A percentile compares a stretch with the other conserved stretches of the same genome.
Evolutionary conservation across 2,329 filamentous ascomycete genomes (phyloP).

Genomic region (Fusarium sacchari): DNA sequence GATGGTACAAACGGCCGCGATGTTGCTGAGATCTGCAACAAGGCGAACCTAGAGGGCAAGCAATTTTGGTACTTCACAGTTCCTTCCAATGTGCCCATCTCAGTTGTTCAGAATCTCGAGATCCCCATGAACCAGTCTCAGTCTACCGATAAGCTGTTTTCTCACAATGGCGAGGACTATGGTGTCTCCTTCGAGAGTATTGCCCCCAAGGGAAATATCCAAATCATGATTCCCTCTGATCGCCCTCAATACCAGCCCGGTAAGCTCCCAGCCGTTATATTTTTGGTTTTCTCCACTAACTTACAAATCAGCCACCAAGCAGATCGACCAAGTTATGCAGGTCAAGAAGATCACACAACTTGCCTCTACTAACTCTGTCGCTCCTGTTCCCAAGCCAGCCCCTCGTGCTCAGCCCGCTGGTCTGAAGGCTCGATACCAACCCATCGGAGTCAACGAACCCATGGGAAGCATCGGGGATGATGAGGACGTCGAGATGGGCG

Average conservation of each 20-base stretch:
- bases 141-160: constrained; percentile 65
- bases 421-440: constrained; percentile 73
- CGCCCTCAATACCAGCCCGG: constrained; percentile 64
- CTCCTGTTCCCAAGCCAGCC: constrained; percentile 59
- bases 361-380: constrained; percentile 52
- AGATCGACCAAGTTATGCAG: constrained; percentile 70
- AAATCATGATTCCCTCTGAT: constrained; percentile 69
- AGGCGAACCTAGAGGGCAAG: constrained; percentile 71
- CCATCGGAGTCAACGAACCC: constrained; percentile 64
- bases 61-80: constrained; percentile 85
- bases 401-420: constrained; percentile 74
- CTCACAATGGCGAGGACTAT: constrained; percentile 72
- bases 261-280: constrained; percentile 50
- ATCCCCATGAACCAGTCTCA: constrained; percentile 66
- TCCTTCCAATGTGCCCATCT: constrained; percentile 75
- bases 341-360: constrained; percentile 71
- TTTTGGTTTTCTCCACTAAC: constrained; percentile 11
- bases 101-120: constrained; percentile 71
- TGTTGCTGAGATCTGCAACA: constrained; percentile 65
- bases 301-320: constrained; percentile 45
- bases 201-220: constrained; percentile 61
- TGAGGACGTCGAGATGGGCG: constrained; percentile 57
- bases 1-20: constrained; percentile 54
- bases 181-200: constrained; percentile 64
- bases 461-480: constrained; percentile 57